A percentile compares a stretch with the other conserved stretches of the same genome.
These are phyloP conservation scores for Diplodia sapinea DNA, from an alignment of 2,329 filamentous ascomycete genomes.

Conservation along the genomic window DNA sequence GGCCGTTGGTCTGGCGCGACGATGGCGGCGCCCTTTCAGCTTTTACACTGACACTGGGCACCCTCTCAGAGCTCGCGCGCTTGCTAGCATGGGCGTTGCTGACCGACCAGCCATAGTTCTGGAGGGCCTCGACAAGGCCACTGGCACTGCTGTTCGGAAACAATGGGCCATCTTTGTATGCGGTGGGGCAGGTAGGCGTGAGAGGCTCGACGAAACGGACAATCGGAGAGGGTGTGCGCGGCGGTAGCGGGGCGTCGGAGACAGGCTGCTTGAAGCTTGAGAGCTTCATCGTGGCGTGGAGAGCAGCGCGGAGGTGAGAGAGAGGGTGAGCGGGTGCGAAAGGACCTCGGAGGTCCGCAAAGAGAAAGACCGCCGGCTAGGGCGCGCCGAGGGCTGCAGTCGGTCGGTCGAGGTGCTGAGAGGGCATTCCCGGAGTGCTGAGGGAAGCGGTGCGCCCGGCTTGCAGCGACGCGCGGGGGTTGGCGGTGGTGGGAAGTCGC, in stretches of 20 bases:
- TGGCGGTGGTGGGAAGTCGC: slow-evolving; percentile 19
- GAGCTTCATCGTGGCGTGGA: slow-evolving; percentile 30
- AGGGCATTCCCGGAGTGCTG: slow-evolving; percentile 24
- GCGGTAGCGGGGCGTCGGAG: slow-evolving; percentile 29
- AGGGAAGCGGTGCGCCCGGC: slow-evolving; percentile 14
- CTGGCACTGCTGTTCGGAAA: slow-evolving; percentile 11
- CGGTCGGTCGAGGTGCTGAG: slow-evolving; percentile 15
- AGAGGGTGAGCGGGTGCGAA: slow-evolving; percentile 22
- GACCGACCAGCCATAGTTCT: slow-evolving; percentile 15
- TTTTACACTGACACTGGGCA: slow-evolving; percentile 16
- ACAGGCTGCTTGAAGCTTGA: slow-evolving; percentile 29
- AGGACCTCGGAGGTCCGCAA: slow-evolving; percentile 31
- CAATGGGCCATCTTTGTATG: slow-evolving; percentile 32
- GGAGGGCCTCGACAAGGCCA: slow-evolving; percentile 21
- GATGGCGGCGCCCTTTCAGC: slow-evolving; percentile 21
- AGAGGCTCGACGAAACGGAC: slow-evolving; percentile 44
- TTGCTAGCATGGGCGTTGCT: slow-evolving; percentile 18
- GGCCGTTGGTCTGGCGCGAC: slow-evolving; percentile 31
- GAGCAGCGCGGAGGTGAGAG: slow-evolving; percentile 6
- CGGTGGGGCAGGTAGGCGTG: slow-evolving; percentile 38
- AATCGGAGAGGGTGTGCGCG: slow-evolving; percentile 43
- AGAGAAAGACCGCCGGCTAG: slow-evolving; percentile 29
- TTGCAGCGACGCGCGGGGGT: slow-evolving; percentile 20
- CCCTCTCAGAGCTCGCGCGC: slow-evolving; percentile 8
- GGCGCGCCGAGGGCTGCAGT: slow-evolving; percentile 30